Percentiles rank a stretch among this genome's conserved stretches.
Evolutionary conservation across 2,329 filamentous ascomycete genomes (phyloP).

Genomic region (Leptoxyphium fumago): DNA sequence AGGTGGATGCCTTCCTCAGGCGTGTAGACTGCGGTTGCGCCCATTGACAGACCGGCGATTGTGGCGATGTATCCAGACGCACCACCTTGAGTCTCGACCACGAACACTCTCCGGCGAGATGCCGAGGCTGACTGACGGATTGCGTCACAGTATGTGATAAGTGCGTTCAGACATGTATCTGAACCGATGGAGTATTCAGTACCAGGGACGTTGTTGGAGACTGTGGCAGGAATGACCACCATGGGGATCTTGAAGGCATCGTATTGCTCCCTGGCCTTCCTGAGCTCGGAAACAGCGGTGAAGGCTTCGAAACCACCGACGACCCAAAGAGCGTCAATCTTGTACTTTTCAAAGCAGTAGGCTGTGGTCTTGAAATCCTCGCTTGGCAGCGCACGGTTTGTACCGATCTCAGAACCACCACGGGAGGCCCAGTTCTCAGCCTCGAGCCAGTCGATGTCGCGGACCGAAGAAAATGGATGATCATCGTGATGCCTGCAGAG

Average conservation of each 20-base stretch:
- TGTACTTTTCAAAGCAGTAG: slow-evolving; percentile 68
- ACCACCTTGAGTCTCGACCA: slow-evolving; percentile 94
- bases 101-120: slow-evolving; percentile 83
- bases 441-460: slow-evolving; percentile 81
- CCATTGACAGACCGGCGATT: slow-evolving; percentile 78
- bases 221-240: slow-evolving; percentile 82
- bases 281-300: slow-evolving; percentile 76
- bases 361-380: slow-evolving; percentile 79
- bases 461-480: slow-evolving; percentile 65
- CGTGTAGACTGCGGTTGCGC: slow-evolving; percentile 86
- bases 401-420: slow-evolving; percentile 94
- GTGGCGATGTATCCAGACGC: slow-evolving; percentile 89
- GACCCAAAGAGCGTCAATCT: slow-evolving; percentile 75
- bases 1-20: slow-evolving; percentile 92
- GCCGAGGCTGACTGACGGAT: slow-evolving; percentile 95
- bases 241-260: slow-evolving; percentile 86
- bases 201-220: slow-evolving; percentile 96
- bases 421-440: slow-evolving; percentile 92
- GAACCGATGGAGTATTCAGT: slow-evolving; percentile 95
- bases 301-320: slow-evolving; percentile 95
- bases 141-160: slow-evolving; percentile 90
- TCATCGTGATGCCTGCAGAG: slow-evolving; percentile 83
- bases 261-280: slow-evolving; percentile 63
- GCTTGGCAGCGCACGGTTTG: slow-evolving; percentile 80
- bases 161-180: slow-evolving; percentile 89